These are phyloP conservation scores for Colletotrichum agaves DNA, from an alignment of 2,329 filamentous ascomycete species.

Conservation along the genomic window DNA sequence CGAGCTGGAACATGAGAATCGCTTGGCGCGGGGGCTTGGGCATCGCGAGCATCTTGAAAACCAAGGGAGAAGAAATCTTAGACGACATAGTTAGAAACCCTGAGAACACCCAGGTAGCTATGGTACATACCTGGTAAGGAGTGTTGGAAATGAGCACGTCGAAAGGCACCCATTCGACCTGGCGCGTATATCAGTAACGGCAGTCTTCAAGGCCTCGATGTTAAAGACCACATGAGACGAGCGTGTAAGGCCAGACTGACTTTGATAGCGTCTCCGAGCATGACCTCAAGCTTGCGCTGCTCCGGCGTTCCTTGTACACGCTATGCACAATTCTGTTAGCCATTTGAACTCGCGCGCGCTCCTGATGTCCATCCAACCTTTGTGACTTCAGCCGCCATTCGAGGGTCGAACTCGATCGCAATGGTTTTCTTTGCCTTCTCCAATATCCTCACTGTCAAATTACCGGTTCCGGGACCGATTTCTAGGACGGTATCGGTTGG, in stretches of 20 bases:
- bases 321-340: conserved; percentile 76
- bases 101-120: not conserved
- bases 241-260: conserved; percentile 1
- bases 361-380: conserved; percentile 61
- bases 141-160: conserved; percentile 82
- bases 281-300: conserved; percentile 85
- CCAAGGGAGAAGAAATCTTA: conserved; percentile 88
- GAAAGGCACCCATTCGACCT: conserved; percentile 67
- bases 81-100: not conserved
- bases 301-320: conserved; percentile 90
- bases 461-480: conserved; percentile 90
- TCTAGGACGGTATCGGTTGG: conserved; percentile 92
- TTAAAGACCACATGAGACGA: not conserved
- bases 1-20: conserved; percentile 96
- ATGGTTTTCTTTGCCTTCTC: conserved; percentile 85
- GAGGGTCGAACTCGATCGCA: conserved; percentile 91
- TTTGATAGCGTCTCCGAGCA: conserved; percentile 81
- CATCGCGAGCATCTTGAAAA: conserved; percentile 88
- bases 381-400: conserved; percentile 95
- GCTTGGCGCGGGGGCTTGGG: conserved; percentile 83
- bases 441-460: conserved; percentile 88
- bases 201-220: not conserved
- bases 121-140: conserved; percentile 66
- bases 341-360: conserved; percentile 41
- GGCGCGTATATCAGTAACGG: not conserved